These are phyloP conservation scores for Mycena albidolilacea DNA, from an alignment of 768 basidiomycete species.

Conservation along the genomic window DNA sequence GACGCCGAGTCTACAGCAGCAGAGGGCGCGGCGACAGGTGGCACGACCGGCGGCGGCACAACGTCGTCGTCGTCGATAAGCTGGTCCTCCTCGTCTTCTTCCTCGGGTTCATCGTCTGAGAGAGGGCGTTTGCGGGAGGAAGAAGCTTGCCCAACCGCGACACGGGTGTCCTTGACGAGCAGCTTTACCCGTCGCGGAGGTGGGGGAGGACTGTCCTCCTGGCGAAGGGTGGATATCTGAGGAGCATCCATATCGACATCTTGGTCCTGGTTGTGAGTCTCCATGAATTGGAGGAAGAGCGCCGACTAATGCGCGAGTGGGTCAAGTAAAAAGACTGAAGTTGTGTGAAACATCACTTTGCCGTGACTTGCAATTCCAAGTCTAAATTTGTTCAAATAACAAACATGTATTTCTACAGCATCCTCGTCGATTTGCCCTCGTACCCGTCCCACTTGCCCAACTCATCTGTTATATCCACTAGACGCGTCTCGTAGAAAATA, in stretches of 20 bases:
- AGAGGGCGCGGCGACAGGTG: slow-evolving; percentile 45
- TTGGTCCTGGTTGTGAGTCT: slow-evolving; percentile 54
- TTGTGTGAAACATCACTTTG: slow-evolving; percentile 6
- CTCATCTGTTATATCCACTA: slow-evolving; percentile 69
- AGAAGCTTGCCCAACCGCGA: slow-evolving; percentile 37
- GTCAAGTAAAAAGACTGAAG: not conserved
- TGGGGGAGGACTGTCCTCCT: slow-evolving; percentile 82
- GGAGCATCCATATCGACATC: slow-evolving; percentile 84
- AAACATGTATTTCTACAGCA: not conserved
- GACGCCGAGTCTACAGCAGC: slow-evolving; percentile 53
- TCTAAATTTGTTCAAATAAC: too few relatives aligned
- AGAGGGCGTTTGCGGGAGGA: slow-evolving; percentile 42
- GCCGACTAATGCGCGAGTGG: not conserved
- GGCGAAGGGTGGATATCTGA: slow-evolving; percentile 83
- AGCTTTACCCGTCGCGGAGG: slow-evolving; percentile 65
- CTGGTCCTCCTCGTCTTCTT: slow-evolving; percentile 84
- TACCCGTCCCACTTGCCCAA: slow-evolving; percentile 81
- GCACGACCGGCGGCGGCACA: slow-evolving; percentile 32
- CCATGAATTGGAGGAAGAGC: slow-evolving; percentile 42
- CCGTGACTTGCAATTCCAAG: not conserved
- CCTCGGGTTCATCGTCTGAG: slow-evolving; percentile 70
- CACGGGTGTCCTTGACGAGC: slow-evolving; percentile 57
- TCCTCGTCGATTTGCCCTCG: slow-evolving; percentile 45
- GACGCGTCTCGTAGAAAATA: slow-evolving; percentile 75
- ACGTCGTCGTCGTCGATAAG: slow-evolving; percentile 81